These are phyloP conservation scores for Claviceps spartinae DNA, from an alignment of 2,329 filamentous ascomycete genomes.

Conservation along the genomic window DNA sequence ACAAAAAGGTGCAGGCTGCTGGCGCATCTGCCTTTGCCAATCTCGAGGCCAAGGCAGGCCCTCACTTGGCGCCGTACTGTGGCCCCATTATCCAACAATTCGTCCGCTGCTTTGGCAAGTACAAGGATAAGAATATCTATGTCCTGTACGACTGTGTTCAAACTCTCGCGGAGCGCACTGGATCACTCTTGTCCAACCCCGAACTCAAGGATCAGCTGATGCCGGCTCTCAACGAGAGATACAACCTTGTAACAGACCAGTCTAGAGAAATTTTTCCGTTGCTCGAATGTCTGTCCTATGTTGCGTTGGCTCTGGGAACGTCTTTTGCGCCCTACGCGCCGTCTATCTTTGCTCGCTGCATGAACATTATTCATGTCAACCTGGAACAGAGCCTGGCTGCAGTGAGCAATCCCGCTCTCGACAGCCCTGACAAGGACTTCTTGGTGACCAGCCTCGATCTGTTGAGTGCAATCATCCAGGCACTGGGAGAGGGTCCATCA, in stretches of 20 bases:
- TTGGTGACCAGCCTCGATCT: constrained; percentile 89
- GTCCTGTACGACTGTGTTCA: constrained; percentile 98
- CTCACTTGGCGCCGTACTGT: constrained; percentile 70
- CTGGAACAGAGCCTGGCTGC: constrained; percentile 67
- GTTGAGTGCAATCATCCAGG: constrained; percentile 84
- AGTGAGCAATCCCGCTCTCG: constrained; percentile 51
- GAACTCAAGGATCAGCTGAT: constrained; percentile 77
- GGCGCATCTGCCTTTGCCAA: constrained; percentile 93
- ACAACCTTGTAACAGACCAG: constrained; percentile 75
- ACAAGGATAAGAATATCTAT: constrained; percentile 99
- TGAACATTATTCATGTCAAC: constrained; percentile 83
- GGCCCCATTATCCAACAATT: constrained; percentile 85
- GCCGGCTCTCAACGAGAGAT: constrained; percentile 81
- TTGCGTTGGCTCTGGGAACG: constrained; percentile 72
- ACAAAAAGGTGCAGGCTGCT: constrained; percentile 96
- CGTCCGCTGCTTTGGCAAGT: constrained; percentile 80
- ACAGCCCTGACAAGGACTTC: constrained; percentile 91
- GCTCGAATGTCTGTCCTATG: constrained; percentile 91
- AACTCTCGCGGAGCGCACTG: constrained; percentile 85
- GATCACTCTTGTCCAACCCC: constrained; percentile 63
- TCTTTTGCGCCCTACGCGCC: constrained; percentile 74
- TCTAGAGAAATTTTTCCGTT: constrained; percentile 89
- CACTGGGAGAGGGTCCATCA: constrained; percentile 60
- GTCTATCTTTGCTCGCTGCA: constrained; percentile 77
- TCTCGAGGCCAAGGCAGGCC: constrained; percentile 83